Conservation (phyloP, 305 asterid genomes). For the Solanum chacoense region DNA sequence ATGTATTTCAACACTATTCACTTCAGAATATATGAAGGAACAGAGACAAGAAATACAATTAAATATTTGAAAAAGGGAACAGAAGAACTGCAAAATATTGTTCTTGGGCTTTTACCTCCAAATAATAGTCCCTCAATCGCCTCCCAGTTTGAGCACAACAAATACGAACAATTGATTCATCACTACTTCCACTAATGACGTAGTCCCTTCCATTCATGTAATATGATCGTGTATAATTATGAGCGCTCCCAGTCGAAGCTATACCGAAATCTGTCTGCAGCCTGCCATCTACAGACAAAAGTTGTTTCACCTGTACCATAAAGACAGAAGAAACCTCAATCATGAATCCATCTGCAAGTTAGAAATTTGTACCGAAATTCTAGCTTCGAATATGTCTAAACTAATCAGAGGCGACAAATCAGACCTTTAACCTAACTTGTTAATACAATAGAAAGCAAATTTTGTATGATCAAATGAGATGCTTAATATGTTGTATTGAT, state of each 20-base stretch:
- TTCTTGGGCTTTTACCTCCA: constrained; percentile 36
- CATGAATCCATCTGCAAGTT: background rate
- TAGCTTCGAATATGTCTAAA: background rate
- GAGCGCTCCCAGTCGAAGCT: constrained; percentile 48
- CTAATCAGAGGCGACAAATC: background rate
- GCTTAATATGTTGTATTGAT: background rate
- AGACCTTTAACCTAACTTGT: background rate
- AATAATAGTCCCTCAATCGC: constrained; percentile 40
- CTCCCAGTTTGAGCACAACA: constrained; percentile 77
- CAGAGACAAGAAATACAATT: background rate
- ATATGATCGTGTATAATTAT: constrained; percentile 75
- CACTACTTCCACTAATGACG: constrained; percentile 66
- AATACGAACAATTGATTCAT: constrained; percentile 58
- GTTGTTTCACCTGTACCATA: constrained; percentile 56
- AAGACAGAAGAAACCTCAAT: background rate
- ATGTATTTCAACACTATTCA: background rate
- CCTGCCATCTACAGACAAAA: constrained; percentile 63
- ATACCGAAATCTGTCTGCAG: constrained; percentile 57
- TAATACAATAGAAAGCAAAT: background rate
- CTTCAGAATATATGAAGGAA: background rate
- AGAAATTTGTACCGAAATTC: background rate
- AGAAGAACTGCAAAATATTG: background rate
- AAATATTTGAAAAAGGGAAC: background rate
- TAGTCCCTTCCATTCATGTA: constrained; percentile 79
- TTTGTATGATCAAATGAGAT: background rate